Conservation (phyloP, 2,329 filamentous ascomycete species). For the Chrysoporthe cubensis region DNA sequence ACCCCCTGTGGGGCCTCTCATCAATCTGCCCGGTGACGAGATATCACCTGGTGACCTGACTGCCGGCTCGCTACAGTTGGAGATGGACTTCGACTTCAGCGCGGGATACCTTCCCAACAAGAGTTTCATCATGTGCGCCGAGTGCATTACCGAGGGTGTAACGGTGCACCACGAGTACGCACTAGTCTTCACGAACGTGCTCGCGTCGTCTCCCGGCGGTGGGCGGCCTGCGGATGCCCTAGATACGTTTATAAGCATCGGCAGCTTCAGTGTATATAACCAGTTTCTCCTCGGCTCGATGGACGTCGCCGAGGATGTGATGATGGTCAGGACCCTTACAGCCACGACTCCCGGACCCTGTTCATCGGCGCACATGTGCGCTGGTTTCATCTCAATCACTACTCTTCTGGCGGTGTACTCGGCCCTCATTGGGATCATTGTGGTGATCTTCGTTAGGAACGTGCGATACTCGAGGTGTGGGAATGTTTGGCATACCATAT, state of each 20-base stretch:
- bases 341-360: slow-evolving; percentile 6
- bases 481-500: slow-evolving; percentile 18
- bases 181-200: background rate
- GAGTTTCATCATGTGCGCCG: background rate
- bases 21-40: background rate
- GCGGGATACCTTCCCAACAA: background rate
- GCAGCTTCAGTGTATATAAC: slow-evolving; percentile 6
- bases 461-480: slow-evolving; percentile 13
- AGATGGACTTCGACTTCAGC: background rate
- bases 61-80: background rate
- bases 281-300: slow-evolving; percentile 6
- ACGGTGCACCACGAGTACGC: background rate
- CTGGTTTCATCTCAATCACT: slow-evolving; percentile 7
- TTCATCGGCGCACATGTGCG: background rate
- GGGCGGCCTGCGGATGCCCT: slow-evolving; percentile 17
- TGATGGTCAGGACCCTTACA: background rate
- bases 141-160: background rate
- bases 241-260: background rate
- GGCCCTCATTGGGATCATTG: background rate
- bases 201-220: background rate
- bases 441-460: background rate
- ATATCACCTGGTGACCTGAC: slow-evolving; percentile 7
- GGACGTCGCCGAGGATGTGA: slow-evolving; percentile 10
- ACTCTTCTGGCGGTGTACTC: slow-evolving; percentile 3
- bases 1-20: background rate